phyloP scores from a whole-genome alignment of 1,139 yeast genomes.

The Saccharomycopsis crataegensis region DNA sequence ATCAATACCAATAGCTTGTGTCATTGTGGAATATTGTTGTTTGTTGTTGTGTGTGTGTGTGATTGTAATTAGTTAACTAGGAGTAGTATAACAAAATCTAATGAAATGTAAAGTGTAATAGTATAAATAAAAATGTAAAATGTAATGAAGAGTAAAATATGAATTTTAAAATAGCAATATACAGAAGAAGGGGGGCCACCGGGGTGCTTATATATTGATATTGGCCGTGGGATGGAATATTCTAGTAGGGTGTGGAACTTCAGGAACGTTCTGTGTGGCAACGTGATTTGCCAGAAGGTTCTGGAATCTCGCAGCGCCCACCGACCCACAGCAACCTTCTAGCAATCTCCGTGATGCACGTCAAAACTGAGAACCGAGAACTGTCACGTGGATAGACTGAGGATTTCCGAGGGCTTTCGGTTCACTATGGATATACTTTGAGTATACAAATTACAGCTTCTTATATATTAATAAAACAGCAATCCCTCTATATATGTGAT shows the following conservation, averaged over 20 bases:
- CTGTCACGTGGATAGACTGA: neutral
- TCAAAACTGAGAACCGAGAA: neutral
- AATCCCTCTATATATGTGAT: neutral
- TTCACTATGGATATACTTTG: neutral
- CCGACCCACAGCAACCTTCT: too few species aligned
- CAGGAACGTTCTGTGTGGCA: too few species aligned
- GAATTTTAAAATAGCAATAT: neutral
- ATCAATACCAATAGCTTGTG: slow-evolving; percentile 65
- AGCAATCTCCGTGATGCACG: too few species aligned
- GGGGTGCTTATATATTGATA: neutral
- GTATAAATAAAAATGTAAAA: neutral
- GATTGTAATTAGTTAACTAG: neutral
- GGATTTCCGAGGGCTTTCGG: too few species aligned
- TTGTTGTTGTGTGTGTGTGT: neutral
- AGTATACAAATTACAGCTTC: neutral
- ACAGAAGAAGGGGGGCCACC: neutral
- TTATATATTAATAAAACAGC: neutral
- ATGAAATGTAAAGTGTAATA: neutral
- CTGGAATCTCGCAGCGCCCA: too few species aligned
- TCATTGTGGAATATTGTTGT: slow-evolving; percentile 10
- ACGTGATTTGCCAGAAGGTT: too few species aligned
- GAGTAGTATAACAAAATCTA: neutral
- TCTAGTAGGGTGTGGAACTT: too few species aligned
- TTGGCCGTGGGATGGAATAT: too few species aligned
- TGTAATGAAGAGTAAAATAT: neutral